Base-by-base conservation (phyloP, 1,139 yeast genomes). In the Kodamaea arcana region DNA sequence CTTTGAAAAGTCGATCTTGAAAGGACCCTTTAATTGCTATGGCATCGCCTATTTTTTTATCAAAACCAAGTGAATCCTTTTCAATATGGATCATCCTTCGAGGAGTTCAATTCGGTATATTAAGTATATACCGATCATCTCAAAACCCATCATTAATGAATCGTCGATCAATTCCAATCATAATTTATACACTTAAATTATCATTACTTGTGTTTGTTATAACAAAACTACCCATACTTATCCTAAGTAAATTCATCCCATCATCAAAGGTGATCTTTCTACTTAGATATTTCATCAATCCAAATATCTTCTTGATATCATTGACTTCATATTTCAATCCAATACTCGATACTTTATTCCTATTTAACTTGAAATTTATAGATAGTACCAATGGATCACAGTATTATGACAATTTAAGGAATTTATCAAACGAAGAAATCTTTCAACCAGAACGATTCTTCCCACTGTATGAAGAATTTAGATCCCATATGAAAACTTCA, bases 61-160 rank as follows among this genome's bases (percentile, higher is more conserved):
- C 76, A 13, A 57, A 68, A 33, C 78, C 79, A 1, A 71, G 75
- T 15, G 47, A 46, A 5, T 48, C 70, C 60, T 74, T 76, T 45
- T 65, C 80, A 1, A 30, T 63, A 1, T 42, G 65, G 40, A 67
- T 79, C 0, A 62, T 77, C 14, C 41, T 72, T 11, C 58, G 81
- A n/a, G 83, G 83, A 0, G 44, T 72, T 20, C 81, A 77, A 51
- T 56, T 78, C 33, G 74, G 78, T 0, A 34, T 72, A 5, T 53
- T 74, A 6, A 79, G 81, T 3, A 62, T 65, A 2, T 72, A 66
- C 42, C 49, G 80, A 24, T 69, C 76, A 2, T 51, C 74, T 18
- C 69, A 65, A 44, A 74, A 75, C 46, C 75, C 40, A 2, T 20
- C 24, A n/a, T 16, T 33, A 16, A 75, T 2, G 55, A 56, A 15